Conservation (phyloP, 495 filamentous ascomycete species). For the Trichoderma parareesei region DNA sequence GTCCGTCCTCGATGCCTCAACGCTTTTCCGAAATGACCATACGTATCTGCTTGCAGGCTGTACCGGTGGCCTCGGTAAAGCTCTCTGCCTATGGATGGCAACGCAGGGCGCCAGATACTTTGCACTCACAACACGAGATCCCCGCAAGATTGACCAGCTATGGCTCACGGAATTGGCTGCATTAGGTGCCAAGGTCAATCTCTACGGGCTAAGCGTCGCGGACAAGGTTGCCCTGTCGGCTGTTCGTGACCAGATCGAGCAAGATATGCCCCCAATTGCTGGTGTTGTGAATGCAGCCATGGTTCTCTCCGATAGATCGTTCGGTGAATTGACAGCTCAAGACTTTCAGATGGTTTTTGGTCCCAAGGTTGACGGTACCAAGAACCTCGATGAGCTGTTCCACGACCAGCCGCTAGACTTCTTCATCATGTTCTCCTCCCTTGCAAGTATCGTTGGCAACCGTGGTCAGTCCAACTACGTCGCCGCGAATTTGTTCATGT, state of each 20-base stretch:
- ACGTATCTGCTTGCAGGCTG: slow-evolving; percentile 48
- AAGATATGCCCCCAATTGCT: slow-evolving; percentile 26
- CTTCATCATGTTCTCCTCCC: slow-evolving; percentile 47
- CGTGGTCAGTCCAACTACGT: slow-evolving; percentile 42
- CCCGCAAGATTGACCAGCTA: background rate
- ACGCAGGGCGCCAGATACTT: slow-evolving; percentile 38
- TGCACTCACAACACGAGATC: background rate
- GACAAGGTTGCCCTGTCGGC: slow-evolving; percentile 26
- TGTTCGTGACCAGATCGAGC: slow-evolving; percentile 29
- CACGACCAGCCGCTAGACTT: slow-evolving; percentile 41
- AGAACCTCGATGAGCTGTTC: slow-evolving; percentile 45
- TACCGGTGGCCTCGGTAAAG: slow-evolving; percentile 38
- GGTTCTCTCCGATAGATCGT: slow-evolving; percentile 35
- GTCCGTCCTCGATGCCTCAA: slow-evolving; percentile 9
- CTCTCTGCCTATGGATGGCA: slow-evolving; percentile 48
- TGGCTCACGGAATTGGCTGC: background rate
- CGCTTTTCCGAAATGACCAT: slow-evolving; percentile 23
- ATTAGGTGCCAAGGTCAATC: slow-evolving; percentile 26
- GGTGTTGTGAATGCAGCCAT: slow-evolving; percentile 40
- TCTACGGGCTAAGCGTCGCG: slow-evolving; percentile 26
- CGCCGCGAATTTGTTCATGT: slow-evolving; percentile 45
- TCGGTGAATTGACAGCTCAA: slow-evolving; percentile 40
- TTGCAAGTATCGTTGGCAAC: slow-evolving; percentile 36
- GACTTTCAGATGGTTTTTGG: slow-evolving; percentile 33
- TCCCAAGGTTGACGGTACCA: slow-evolving; percentile 46